Evolutionary conservation across 2,329 filamentous ascomycete genomes (phyloP), one percentile per base, ranked within the genome.

Genomic region (Pseudogymnoascus pannorum): DNA sequence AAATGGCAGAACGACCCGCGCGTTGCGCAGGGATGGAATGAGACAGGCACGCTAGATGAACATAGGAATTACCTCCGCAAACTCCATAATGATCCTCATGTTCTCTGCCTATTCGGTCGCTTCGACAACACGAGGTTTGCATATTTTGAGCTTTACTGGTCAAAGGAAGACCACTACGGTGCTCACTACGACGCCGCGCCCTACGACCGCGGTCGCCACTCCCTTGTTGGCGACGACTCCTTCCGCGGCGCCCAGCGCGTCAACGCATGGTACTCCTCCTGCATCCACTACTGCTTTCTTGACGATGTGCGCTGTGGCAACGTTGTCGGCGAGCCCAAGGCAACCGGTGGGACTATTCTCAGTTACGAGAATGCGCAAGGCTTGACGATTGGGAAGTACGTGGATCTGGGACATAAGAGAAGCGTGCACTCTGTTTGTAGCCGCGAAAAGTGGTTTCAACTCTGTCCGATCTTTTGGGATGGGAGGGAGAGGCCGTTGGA

Each of bases 91-190:
- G 89, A 92, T 71, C 84, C 87, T 26, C 89, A 92, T 73, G 83
- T 87, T 64, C 76, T 91, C 59, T 83, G 86, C 22, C 77, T 92
- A 51, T 77, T 92, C 62, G 89, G 85, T 5, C 81, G 81, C 24
- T 93, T 91, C 71, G 82, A 92, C 61, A 86, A 88, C 29, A 80
- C 79, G 1, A 81, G 78, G 57, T 92, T 92, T 72, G 86, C 87
- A 0, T 92, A 92, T 72, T 92, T 89, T 70, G 89, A 93, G 72
- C 78, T 92, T 1, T 92, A 92, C 72, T 92, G 88, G 88, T 87
- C 85, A 35, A 86, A 85, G 77, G 83, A 86, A 71, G 83, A 86
- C 64, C 80, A 84, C 64, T 79, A 81, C 66, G 83, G 83, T 38
- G 81, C 81, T 0, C 79, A 85, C 71, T 83, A 82, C 68, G 74